Evolutionary conservation across 768 basidiomycete species (phyloP), one percentile per base, ranked within the genome.

Genomic region (Tulasnella sp.): DNA sequence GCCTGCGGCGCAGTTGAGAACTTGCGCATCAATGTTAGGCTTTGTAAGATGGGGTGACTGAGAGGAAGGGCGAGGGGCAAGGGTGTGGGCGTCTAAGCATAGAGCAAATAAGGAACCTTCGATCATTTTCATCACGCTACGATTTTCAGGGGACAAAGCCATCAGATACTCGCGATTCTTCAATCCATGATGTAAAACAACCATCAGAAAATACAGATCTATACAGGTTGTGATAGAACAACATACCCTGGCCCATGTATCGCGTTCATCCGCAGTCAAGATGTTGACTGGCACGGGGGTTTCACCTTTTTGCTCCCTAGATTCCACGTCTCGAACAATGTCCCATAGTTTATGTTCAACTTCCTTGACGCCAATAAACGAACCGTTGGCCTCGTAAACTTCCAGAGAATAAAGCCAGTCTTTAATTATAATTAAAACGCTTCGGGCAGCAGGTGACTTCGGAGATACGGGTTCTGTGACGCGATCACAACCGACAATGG

Each of bases 341-440:
- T 63, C 64, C 59, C 65, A 64, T 25, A 83, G 58, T 6, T 69
- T 62, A 13, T 59, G 58, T 56, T 79, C 78, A 7, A 81, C 68
- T 20, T 64, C 65, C 2, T 60, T 65, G 0, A 65, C 62, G 2
- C 67, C 56, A 24, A 75, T 46, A 1, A 65, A 65, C 45, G 43
- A 58, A 25, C 48, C 64, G 31, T 64, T 64, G 12, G 69, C 64
- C 20, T 72, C 68, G 58, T 79, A 76, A 0, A 86, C 81, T 25
- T 78, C 75, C 51, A 96, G 68, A 1, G 77, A 69, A 59, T 95
- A 95, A 58, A 78, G 77, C 74, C 79, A 87, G 65, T 85, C 80
- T 56, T 83, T 75, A 4, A 81, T 65, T 64, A 88, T 73, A 35
- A 95, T 67, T 20, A 83, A 67, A 39, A 91, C 65, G 57, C 77